These are phyloP conservation scores for Passiflora organensis DNA, from an alignment of 345 rosid species.

Conservation along the genomic window DNA sequence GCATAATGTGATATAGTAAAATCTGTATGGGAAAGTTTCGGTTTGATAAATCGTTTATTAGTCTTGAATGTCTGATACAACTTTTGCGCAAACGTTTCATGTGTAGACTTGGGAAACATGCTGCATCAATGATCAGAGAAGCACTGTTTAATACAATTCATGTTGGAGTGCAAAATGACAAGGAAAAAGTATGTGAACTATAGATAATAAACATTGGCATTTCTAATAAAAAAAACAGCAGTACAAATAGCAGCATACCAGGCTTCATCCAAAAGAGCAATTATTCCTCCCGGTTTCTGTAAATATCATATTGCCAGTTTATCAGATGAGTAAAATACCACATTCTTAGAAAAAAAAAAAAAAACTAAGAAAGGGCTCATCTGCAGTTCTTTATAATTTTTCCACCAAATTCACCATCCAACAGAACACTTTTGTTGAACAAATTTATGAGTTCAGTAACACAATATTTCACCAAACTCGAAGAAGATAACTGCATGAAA, in stretches of 20 bases:
- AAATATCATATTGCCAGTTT: conserved; percentile 16
- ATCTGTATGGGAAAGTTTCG: conserved; percentile 88
- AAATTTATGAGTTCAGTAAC: too few relatives aligned
- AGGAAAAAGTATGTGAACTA: not conserved
- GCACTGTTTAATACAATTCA: conserved; percentile 4
- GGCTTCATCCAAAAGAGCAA: conserved; percentile 93
- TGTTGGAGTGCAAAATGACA: not conserved
- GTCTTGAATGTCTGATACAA: conserved; percentile 89
- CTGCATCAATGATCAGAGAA: conserved; percentile 38
- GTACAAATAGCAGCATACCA: conserved; percentile 52
- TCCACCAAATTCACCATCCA: too few relatives aligned
- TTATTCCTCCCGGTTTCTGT: conserved; percentile 97
- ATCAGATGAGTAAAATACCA: not conserved
- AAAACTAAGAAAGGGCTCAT: too few relatives aligned
- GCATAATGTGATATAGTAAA: conserved; percentile 91
- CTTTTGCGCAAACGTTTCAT: conserved; percentile 95
- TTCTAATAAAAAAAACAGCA: not conserved
- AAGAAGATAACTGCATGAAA: too few relatives aligned
- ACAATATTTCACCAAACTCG: too few relatives aligned
- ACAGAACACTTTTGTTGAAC: too few relatives aligned
- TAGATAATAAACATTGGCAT: not conserved
- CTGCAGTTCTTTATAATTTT: too few relatives aligned
- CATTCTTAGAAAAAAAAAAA: not conserved
- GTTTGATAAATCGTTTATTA: conserved; percentile 84
- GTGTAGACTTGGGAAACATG: conserved; percentile 95